These are phyloP conservation scores for Suhomyces bokatorum DNA, from an alignment of 1,139 yeast species.

Conservation along the genomic window DNA sequence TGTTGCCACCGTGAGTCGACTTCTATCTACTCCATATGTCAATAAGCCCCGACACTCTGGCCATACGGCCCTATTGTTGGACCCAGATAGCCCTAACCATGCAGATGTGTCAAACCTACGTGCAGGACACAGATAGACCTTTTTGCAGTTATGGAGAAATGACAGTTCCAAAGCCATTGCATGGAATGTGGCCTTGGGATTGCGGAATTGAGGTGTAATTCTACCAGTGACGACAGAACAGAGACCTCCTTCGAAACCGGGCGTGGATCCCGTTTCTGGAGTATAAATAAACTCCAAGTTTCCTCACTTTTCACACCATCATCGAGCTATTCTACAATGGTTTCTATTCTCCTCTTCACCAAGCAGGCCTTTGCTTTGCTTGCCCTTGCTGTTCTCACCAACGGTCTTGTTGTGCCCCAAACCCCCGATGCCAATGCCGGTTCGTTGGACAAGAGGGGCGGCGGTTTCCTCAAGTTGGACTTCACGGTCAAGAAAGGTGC, in stretches of 20 bases:
- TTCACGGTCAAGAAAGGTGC: conserved; percentile 9
- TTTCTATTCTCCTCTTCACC: conserved; percentile 11
- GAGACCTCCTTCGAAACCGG: too few species aligned
- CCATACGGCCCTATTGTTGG: conserved; percentile 1
- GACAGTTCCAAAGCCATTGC: not conserved
- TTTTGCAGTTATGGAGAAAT: conserved; percentile 2
- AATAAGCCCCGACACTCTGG: not conserved
- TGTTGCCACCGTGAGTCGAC: too few species aligned
- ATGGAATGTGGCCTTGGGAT: not conserved
- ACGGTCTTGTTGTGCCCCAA: conserved; percentile 11
- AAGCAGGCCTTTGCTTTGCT: conserved; percentile 9
- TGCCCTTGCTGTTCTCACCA: conserved; percentile 7
- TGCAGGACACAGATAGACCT: conserved; percentile 2
- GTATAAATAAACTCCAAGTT: conserved; percentile 1
- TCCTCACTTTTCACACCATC: not conserved
- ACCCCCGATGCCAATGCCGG: not conserved
- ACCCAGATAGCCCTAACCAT: not conserved
- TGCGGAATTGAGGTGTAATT: too few species aligned
- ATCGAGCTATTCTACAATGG: conserved; percentile 5
- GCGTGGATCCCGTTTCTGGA: not conserved
- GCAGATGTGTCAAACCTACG: conserved; percentile 6
- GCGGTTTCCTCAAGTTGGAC: conserved; percentile 16
- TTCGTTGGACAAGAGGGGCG: conserved; percentile 7
- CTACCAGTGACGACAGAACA: too few species aligned
- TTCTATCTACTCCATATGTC: too few species aligned